Base-by-base conservation (phyloP, 768 basidiomycete species). In the Mycena epipterygia region DNA sequence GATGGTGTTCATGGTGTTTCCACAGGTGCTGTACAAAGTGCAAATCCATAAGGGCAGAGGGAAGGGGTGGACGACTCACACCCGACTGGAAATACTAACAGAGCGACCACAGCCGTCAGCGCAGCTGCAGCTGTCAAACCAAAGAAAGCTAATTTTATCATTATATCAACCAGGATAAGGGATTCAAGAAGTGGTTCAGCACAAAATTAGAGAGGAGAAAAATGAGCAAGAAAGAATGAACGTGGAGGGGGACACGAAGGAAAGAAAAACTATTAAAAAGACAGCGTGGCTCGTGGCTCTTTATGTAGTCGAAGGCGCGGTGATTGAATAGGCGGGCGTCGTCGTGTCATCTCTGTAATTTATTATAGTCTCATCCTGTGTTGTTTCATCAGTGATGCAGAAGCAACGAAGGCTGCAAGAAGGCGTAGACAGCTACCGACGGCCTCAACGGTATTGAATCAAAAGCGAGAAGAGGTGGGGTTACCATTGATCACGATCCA, bases 191-290 rank as follows among this genome's bases (percentile, higher is more conserved):
- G 39, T 37, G 37, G 37, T 37, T 3, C 27, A 33, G 32, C 11
- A 23, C 21, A 23, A 46, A n/a, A n/a, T 8, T n/a, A n/a, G 12
- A 46, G 5, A 8, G 41, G 41, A n/a, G 41, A 17, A 21, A 17
- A 42, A 39, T 12, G 13, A 23, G 55, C 21, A 35, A 56, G 39
- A 17, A 35, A n/a, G 39, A 56, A 37, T n/a, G n/a, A n/a, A n/a
- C n/a, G n/a, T n/a, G n/a, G 35, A 56, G 55, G 23, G 35, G 55
- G 37, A 14, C 55, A 39, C 55, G 55, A 56, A 56, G 37, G 55
- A 56, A 56, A 39, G 35, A 32, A 56, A 17, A 35, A 35, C 33
- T 37, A 35, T 25, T 23, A 39, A 56, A 55, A 55, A 37, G 55
- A 39, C 35, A 56, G 35, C 39, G n/a, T 17, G 12, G 13, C 35